phyloP scores from a whole-genome alignment of 2,329 filamentous ascomycete species.

The Lecanosticta acicola region DNA sequence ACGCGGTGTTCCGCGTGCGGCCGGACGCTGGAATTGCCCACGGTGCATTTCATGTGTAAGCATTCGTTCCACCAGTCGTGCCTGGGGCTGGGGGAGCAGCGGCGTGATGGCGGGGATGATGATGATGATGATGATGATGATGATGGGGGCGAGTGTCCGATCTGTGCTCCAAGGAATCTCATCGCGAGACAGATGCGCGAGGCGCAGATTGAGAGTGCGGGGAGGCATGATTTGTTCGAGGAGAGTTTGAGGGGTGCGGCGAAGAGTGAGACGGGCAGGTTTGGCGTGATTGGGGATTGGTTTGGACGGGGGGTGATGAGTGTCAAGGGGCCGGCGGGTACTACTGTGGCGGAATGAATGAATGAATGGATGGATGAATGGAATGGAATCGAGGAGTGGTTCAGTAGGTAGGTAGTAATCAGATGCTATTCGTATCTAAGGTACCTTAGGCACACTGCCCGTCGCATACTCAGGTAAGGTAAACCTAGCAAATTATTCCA shows the following conservation, averaged over 20 bases:
- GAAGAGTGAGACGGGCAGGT: constrained; percentile 63
- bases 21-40: constrained; percentile 73
- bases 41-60: constrained; percentile 94
- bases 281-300: constrained; percentile 89
- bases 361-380: neutral
- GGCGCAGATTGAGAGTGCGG: constrained; percentile 79
- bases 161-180: constrained; percentile 76
- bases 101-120: constrained; percentile 40
- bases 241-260: constrained; percentile 69
- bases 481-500: too few relatives aligned
- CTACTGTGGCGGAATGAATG: constrained; percentile 4
- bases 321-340: constrained; percentile 29
- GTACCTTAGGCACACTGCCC: too few relatives aligned
- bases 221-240: constrained; percentile 82
- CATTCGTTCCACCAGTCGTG: constrained; percentile 95
- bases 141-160: constrained; percentile 70
- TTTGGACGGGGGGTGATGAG: constrained; percentile 91
- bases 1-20: constrained; percentile 82
- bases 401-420: too few relatives aligned
- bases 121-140: constrained; percentile 51
- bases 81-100: constrained; percentile 55
- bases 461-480: too few relatives aligned
- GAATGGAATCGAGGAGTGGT: neutral
- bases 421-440: too few relatives aligned
- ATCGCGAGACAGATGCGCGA: constrained; percentile 82